These are phyloP conservation scores for Sporisorium exsertum DNA, from an alignment of 1,284 basidiomycete species.

Conservation along the genomic window DNA sequence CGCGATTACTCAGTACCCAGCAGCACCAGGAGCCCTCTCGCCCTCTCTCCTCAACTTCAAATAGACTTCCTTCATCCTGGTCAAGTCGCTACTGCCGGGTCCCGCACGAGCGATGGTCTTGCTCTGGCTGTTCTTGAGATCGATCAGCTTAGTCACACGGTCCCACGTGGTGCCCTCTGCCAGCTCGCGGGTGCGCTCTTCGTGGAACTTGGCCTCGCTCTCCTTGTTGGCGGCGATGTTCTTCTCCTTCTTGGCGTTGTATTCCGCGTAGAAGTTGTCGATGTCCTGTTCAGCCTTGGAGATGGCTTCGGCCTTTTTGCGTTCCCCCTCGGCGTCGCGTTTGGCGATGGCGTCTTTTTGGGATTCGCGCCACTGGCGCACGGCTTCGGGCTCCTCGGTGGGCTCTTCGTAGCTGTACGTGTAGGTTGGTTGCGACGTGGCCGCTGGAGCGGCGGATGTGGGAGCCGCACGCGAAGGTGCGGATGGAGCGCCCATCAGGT, in stretches of 20 bases:
- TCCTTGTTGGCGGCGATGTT: constrained; percentile 97
- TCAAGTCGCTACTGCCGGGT: constrained; percentile 87
- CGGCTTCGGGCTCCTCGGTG: constrained; percentile 60
- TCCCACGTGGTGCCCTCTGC: constrained; percentile 95
- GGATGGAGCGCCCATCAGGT: constrained; percentile 70
- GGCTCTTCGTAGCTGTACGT: constrained; percentile 37
- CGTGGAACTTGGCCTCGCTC: constrained; percentile 84
- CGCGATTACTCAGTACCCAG: constrained; percentile 54
- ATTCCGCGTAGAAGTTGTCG: constrained; percentile 95
- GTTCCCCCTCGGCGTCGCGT: constrained; percentile 82
- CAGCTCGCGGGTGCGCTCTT: constrained; percentile 80
- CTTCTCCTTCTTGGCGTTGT: constrained; percentile 89
- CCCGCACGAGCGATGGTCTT: constrained; percentile 91
- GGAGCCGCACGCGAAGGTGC: constrained; percentile 19
- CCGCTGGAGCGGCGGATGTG: constrained; percentile 2
- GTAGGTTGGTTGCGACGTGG: constrained; percentile 23
- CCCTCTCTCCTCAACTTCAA: constrained; percentile 63
- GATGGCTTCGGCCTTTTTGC: constrained; percentile 85
- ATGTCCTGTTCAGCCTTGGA: constrained; percentile 90
- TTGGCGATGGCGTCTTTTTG: constrained; percentile 87
- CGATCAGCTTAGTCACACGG: constrained; percentile 86
- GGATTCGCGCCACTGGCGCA: constrained; percentile 81
- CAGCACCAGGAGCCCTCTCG: constrained; percentile 65
- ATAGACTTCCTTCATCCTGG: constrained; percentile 80
- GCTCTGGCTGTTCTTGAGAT: constrained; percentile 92